Conservation (phyloP, 306 rosid species). For the Calophaca sinica region DNA sequence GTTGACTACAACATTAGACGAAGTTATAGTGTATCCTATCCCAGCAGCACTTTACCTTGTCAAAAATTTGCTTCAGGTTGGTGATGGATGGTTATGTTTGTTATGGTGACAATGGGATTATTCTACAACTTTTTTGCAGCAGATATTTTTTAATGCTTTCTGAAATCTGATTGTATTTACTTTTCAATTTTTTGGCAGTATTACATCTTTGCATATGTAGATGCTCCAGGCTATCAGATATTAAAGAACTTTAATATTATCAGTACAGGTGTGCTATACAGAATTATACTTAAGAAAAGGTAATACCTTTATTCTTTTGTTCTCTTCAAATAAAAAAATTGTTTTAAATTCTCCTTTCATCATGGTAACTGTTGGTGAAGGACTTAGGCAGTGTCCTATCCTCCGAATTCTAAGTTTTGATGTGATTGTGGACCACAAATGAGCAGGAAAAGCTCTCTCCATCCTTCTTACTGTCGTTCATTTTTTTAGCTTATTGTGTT, state of each 20-base stretch:
- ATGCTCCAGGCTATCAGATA: constrained; percentile 98
- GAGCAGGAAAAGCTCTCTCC: constrained; percentile 7
- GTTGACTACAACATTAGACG: constrained; percentile 80
- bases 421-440: background rate
- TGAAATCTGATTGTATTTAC: constrained; percentile 42
- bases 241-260: constrained; percentile 88
- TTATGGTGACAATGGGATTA: constrained; percentile 10
- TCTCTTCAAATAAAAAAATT: constrained; percentile 14
- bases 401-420: constrained; percentile 22
- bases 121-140: constrained; percentile 29
- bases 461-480: constrained; percentile 7
- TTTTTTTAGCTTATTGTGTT: constrained; percentile 8
- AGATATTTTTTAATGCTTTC: constrained; percentile 32
- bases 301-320: constrained; percentile 33
- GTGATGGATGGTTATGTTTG: constrained; percentile 39
- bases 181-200: constrained; percentile 66
- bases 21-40: constrained; percentile 91
- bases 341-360: constrained; percentile 29
- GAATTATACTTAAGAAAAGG: constrained; percentile 93
- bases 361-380: constrained; percentile 34
- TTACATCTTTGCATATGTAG: constrained; percentile 94
- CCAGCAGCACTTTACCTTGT: constrained; percentile 93
- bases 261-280: constrained; percentile 88
- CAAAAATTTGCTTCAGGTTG: constrained; percentile 95
- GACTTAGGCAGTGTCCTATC: constrained; percentile 4